Base-by-base conservation (phyloP, 2,329 filamentous ascomycete genomes). In the Atkinsonella texensis region DNA sequence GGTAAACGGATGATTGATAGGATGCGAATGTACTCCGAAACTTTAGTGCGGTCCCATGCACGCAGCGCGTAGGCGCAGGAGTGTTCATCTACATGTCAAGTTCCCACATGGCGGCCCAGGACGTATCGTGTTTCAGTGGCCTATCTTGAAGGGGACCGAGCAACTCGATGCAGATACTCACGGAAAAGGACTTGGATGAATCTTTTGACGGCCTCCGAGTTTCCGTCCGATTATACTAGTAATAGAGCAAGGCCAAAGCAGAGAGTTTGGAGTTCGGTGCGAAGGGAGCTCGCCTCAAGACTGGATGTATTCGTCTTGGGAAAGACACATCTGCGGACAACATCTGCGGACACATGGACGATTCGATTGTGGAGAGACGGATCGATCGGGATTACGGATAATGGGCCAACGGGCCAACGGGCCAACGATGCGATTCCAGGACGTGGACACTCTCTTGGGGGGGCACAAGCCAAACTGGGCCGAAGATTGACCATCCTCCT, bases 61-160 rank as follows among this genome's bases (percentile, higher is more conserved):
- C 77, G 3, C 70, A 66, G 52, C 59, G 59, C 1, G 66, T 68
- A 6, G 73, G 72, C 1, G 74, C 76, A 2, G 70, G 69, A 51
- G 63, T 77, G 55, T 73, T 81, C 52, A 69, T 79, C 57, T 67
- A 69, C 41, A 81, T 77, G 0, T 79, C 76, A 0, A 60, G 62
- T 46, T 78, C 75, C 8, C 72, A 66, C 18, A 65, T 77, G 38
- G 63, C 63, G 32, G 61, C 76, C 32, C 65, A 63, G 17, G 65
- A 68, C 13, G 65, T 72, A 4, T 60, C 61, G 4, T 72, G 71
- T 59, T 73, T 73, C 54, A 63, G 71, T 50, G 58, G 63, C 33
- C 72, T 70, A 0, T 79, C 74, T 73, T 61, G 59, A 17, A 61
- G 57, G 41, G 59, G 59, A 38, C 72, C 74, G 3, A 58, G 57